These are phyloP conservation scores for Aureobasidium mangrovei DNA, from an alignment of 2,329 filamentous ascomycete genomes.

Conservation along the genomic window DNA sequence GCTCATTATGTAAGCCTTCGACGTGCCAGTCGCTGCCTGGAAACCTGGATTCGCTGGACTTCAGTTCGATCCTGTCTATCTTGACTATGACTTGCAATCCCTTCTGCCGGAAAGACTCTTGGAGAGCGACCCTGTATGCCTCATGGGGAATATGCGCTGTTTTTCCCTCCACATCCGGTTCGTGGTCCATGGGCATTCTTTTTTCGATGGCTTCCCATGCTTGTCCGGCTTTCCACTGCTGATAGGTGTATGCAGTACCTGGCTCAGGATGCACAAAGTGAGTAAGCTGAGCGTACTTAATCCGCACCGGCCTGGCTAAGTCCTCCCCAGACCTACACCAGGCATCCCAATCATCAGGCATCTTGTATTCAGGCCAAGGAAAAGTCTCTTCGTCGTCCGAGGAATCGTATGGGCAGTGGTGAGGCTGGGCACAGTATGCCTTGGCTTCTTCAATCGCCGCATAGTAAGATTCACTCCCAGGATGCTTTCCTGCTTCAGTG, in stretches of 20 bases:
- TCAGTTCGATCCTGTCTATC: constrained; percentile 47
- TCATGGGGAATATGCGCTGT: neutral
- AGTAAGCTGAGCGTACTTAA: neutral
- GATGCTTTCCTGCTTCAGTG: neutral
- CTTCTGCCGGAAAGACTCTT: constrained; percentile 27
- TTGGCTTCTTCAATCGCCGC: neutral
- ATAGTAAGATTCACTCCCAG: neutral
- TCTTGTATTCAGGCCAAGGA: neutral
- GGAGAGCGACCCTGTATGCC: neutral
- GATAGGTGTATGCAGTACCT: neutral
- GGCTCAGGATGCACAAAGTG: constrained; percentile 5
- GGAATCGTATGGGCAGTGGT: neutral
- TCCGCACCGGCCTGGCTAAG: neutral
- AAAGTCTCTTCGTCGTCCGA: neutral
- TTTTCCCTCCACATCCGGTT: neutral
- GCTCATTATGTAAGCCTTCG: constrained; percentile 44
- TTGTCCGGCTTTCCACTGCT: constrained; percentile 7
- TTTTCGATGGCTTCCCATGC: neutral
- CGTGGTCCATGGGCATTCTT: neutral
- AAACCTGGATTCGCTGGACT: constrained; percentile 46
- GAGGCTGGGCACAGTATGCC: neutral
- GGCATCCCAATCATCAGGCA: neutral
- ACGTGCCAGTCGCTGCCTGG: constrained; percentile 43
- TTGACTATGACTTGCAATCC: constrained; percentile 54
- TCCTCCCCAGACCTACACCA: neutral